phyloP scores from a whole-genome alignment of 176 grass and related monocot species.

The Cenchrus fungigraminus region DNA sequence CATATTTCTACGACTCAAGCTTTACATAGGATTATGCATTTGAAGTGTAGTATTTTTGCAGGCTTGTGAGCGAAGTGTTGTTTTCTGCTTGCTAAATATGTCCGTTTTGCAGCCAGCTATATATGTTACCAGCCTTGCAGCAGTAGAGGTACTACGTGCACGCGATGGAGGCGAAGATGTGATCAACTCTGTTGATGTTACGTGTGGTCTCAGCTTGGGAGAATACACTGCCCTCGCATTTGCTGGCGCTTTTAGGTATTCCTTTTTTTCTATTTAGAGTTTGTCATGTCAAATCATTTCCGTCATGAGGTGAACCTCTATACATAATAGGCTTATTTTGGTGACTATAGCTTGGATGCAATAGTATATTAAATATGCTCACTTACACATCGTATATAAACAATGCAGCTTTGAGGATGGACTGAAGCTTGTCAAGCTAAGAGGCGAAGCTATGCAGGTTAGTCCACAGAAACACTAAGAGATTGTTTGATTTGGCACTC shows the following conservation, averaged over 20 bases:
- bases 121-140: conserved; percentile 95
- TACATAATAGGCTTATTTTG: background rate
- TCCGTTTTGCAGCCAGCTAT: conserved; percentile 86
- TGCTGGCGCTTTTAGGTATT: conserved; percentile 92
- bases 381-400: conserved; percentile 35
- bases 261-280: background rate
- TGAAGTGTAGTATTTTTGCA: background rate
- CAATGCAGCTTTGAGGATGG: conserved; percentile 91
- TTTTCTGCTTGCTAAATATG: conserved; percentile 29
- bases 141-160: conserved; percentile 77
- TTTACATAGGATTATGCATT: background rate
- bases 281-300: background rate
- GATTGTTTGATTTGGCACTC: conserved; percentile 9
- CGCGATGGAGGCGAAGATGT: conserved; percentile 75
- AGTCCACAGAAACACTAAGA: conserved; percentile 11
- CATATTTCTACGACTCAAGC: conserved; percentile 1
- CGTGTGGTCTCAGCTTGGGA: conserved; percentile 95
- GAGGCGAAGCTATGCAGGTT: conserved; percentile 99
- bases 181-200: conserved; percentile 81
- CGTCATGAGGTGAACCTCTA: background rate
- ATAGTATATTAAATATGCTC: background rate
- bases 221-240: conserved; percentile 98
- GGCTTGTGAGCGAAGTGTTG: background rate
- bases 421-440: conserved; percentile 97
- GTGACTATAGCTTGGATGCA: background rate